Conservation (phyloP, 2,329 filamentous ascomycete species). For the Gremmenia infestans region DNA sequence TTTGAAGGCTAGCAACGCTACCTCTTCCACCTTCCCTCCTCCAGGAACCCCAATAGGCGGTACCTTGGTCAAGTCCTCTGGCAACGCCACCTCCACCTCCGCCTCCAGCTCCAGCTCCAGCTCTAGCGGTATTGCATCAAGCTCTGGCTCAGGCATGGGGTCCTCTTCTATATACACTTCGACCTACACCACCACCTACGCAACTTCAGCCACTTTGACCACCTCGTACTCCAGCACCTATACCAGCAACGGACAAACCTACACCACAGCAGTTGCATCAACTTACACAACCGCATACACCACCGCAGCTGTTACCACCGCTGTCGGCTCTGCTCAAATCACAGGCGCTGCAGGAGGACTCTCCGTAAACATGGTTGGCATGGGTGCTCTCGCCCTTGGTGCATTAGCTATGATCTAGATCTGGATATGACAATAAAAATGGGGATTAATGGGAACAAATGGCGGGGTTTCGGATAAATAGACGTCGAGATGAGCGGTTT, state of each 20-base stretch:
- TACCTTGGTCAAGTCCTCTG: slow-evolving; percentile 30
- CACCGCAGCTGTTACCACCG: slow-evolving; percentile 3
- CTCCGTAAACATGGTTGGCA: not conserved
- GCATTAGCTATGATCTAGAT: slow-evolving; percentile 3
- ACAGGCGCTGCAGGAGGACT: slow-evolving; percentile 1
- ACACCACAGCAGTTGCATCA: slow-evolving; percentile 9
- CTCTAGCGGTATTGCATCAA: not conserved
- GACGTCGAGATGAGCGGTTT: no score
- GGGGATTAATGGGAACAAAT: not conserved
- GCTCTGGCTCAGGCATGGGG: not conserved
- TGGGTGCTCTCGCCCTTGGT: slow-evolving; percentile 2
- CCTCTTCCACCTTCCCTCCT: slow-evolving; percentile 32
- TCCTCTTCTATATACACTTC: not conserved
- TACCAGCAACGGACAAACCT: not conserved
- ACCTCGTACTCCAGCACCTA: not conserved
- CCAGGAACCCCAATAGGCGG: slow-evolving; percentile 28
- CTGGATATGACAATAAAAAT: not conserved
- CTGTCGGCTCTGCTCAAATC: not conserved
- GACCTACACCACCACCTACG: slow-evolving; percentile 1
- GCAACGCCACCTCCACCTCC: not conserved
- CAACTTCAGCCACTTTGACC: not conserved
- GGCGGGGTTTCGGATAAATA: not conserved
- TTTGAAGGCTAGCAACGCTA: slow-evolving; percentile 31
- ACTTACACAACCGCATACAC: slow-evolving; percentile 13
- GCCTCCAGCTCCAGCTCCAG: not conserved